Base-by-base conservation (phyloP, 768 basidiomycete species). In the Leccinum obscurum region DNA sequence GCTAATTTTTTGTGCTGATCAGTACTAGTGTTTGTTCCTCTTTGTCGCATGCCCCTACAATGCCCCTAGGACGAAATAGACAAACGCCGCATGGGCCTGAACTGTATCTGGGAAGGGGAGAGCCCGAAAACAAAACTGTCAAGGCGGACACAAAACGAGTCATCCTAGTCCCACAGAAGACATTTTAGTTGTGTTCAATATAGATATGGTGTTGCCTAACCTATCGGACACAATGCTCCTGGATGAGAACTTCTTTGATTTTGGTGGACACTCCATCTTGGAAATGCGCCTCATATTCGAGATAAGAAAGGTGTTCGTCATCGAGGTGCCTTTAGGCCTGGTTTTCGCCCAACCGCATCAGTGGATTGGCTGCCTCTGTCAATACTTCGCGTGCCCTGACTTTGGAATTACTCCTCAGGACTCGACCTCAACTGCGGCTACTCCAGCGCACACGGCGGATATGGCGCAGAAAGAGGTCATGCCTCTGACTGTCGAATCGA, bases 31-130 rank as follows among this genome's bases (percentile, higher is more conserved):
- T 95, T 98, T 64, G 93, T 99, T 32, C 97, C 97, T 0, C 83
- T 99, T 28, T 83, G 83, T 55, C 89, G 94, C 57, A 24, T 24
- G 24, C 24, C 24, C 24, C 24, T 24, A 24, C 24, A 24, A 96
- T 99, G 92, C 96, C 97, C 20, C 84, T 99, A 98, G 72, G 97
- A 97, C 63, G 98, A 99, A 77, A 89, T 99, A 72, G 97, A 99
- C 80, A 99, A 98, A 71, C 96, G 92, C 93, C 0, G 30, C 30
- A 32, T 32, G 30, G 30, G 30, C 30, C 30, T 32, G 30, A 32
- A 32, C 30, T 32, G 30, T 30, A 30, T 30, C 30, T 30, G 30
- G 30, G 30, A 30, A 30, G 30, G 30, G 30, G 30, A 32, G 30
- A 32, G 30, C 85, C 80, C 44, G 80, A 83, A 44, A 75, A 83